Percentiles rank a stretch among this genome's conserved stretches.
Conservation (phyloP, 306 rosid species). For the Vicia faba region DNA sequence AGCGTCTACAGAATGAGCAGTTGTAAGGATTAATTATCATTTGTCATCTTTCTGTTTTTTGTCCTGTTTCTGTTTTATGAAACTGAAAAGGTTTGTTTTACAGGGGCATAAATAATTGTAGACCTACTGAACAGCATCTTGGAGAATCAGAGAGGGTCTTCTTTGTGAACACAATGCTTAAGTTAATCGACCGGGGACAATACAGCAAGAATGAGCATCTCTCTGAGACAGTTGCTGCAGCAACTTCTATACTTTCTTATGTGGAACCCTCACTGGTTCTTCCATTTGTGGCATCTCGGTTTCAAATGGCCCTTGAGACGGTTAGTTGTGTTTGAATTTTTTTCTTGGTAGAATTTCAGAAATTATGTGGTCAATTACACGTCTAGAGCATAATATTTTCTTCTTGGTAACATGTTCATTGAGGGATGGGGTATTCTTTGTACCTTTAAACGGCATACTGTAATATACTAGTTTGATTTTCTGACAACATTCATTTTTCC, state of each 20-base stretch:
- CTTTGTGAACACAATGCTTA: constrained; percentile 80
- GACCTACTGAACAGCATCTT: constrained; percentile 54
- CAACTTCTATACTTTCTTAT: constrained; percentile 89
- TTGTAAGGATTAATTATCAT: constrained; percentile 56
- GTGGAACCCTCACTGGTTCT: constrained; percentile 93
- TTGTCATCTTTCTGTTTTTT: constrained; percentile 18
- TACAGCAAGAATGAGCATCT: constrained; percentile 98
- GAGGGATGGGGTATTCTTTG: constrained; percentile 33
- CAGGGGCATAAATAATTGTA: constrained; percentile 57
- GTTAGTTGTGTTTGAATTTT: constrained; percentile 58
- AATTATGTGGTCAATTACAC: constrained; percentile 27
- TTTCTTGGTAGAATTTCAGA: constrained; percentile 34
- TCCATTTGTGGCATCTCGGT: constrained; percentile 96
- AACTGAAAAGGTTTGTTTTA: constrained; percentile 48
- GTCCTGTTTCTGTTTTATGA: constrained; percentile 31
- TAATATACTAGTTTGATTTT: constrained; percentile 45
- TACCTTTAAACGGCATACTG: constrained; percentile 26
- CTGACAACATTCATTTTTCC: constrained; percentile 50
- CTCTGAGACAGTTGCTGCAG: constrained; percentile 93
- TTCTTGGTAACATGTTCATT: constrained; percentile 28
- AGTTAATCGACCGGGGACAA: constrained; percentile 95
- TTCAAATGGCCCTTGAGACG: constrained; percentile 99
- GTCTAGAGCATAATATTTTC: constrained; percentile 15
- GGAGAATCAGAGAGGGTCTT: constrained; percentile 79
- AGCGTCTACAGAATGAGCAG: constrained; percentile 84